Base-by-base conservation (phyloP, 176 grass and related monocot species). In the Phragmites australis region DNA sequence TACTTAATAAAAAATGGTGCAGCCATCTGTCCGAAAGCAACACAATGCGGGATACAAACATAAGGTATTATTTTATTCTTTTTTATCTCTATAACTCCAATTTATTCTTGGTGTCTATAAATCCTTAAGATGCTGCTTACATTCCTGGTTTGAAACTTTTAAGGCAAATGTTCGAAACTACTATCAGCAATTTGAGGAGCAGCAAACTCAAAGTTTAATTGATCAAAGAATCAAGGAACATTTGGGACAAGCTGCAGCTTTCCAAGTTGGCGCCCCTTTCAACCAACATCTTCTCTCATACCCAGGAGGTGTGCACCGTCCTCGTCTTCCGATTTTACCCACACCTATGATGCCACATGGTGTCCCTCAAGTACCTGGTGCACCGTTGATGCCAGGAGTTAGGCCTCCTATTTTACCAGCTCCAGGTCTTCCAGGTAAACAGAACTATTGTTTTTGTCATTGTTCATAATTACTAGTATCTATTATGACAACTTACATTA, bases 181-280 rank as follows among this genome's bases (percentile, higher is more conserved):
- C 66, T 98, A 98, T 65, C 92, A 98, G 66, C 96, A 98, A 86
- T 94, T 98, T 72, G 96, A 98, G 88, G 96, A 98, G 71, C 92
- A 98, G 52, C 92, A 98, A 81, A 98, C 96, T 50, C 96, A 98
- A 82, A 98, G 88, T 77, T 87, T 98, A 79, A 98, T 98, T 86
- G 96, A 98, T 86, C 90, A 98, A 76, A 94, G 92, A 86, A 98
- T 98, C 47, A 98, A 98, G 70, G 96, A 98, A 65, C 96, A 98
- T 87, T 79, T 98, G 25, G 95, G 95, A 31, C 95, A 97, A 78
- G 92, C 94, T 65, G 94, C 85, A 59, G 89, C 91, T 74, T 97
- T 93, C 81, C 95, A 98, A 82, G 91, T 91, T 25, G 92, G 92
- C 87, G 86, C 80, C n/a, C 64, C 86, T 65, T 94, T 87, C 81